Evolutionary conservation across 2,329 filamentous ascomycete species (phyloP).

Genomic region (Aspergillus sp.): DNA sequence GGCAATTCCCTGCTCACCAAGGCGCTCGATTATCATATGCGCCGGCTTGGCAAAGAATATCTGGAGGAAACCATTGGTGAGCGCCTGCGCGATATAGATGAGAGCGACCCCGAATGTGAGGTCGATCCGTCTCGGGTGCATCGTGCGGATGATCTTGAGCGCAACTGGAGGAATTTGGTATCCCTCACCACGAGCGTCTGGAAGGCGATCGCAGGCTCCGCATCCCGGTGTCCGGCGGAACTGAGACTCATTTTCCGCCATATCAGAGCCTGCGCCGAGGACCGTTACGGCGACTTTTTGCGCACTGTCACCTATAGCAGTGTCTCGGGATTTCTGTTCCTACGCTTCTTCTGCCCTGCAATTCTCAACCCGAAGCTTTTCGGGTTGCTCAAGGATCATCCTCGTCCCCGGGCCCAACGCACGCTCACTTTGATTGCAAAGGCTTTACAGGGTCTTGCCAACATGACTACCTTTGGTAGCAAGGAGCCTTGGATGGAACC

Average conservation of each 20-base stretch:
- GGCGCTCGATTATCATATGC: slow-evolving; percentile 93
- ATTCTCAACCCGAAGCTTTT: slow-evolving; percentile 94
- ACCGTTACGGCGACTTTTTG: slow-evolving; percentile 89
- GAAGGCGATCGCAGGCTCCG: slow-evolving; percentile 77
- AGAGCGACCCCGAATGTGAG: slow-evolving; percentile 87
- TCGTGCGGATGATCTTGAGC: slow-evolving; percentile 68
- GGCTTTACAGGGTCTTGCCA: slow-evolving; percentile 84
- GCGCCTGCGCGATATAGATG: slow-evolving; percentile 84
- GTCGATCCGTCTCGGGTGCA: slow-evolving; percentile 82
- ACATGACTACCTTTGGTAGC: slow-evolving; percentile 85
- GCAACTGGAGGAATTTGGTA: slow-evolving; percentile 79
- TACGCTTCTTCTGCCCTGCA: slow-evolving; percentile 95
- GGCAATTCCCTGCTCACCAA: slow-evolving; percentile 94
- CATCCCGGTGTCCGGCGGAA: slow-evolving; percentile 73
- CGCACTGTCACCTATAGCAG: slow-evolving; percentile 89
- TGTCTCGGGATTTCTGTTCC: slow-evolving; percentile 89
- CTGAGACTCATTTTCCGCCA: slow-evolving; percentile 85
- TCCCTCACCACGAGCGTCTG: slow-evolving; percentile 78
- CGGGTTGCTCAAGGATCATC: slow-evolving; percentile 79
- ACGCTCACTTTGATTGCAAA: slow-evolving; percentile 92
- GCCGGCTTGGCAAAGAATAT: slow-evolving; percentile 87
- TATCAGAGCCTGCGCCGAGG: slow-evolving; percentile 86
- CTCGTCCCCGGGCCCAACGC: slow-evolving; percentile 76
- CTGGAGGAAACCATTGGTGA: slow-evolving; percentile 82
- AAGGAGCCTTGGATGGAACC: slow-evolving; percentile 99